Base-by-base conservation (phyloP, 768 basidiomycete genomes). In the Mycena amicta region DNA sequence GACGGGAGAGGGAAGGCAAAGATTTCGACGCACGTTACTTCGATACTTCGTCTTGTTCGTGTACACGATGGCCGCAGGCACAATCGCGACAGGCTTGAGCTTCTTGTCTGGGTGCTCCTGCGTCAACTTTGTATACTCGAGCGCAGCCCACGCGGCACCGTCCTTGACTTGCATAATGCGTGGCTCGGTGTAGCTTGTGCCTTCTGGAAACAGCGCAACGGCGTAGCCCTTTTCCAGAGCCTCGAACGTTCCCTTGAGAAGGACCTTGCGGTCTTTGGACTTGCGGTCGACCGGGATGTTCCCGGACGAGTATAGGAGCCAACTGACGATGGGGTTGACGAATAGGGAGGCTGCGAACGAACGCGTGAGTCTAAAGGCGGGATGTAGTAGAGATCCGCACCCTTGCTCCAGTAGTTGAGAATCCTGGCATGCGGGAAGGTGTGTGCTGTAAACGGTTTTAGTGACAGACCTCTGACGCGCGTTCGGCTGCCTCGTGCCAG, bases 281-380 rank as follows among this genome's bases (percentile, higher is more conserved):
- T 92, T 95, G 59, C 97, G 85, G 72, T 97, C 95, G 31, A 98
- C 96, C 23, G 96, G 95, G 63, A 99, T 95, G 72, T 97, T 97
- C n/a, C 97, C 95, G 2, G 96, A 90, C 60, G 90, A 90, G 53
- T 83, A 83, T 8, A 98, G 80, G 57, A 98, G 82, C 62, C 85
- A 87, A 26, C 82, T 80, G 56, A 89, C 76, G 11, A 85, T 71
- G 2, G 92, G 92, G 70, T 97, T 89, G 18, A 76, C 82, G 71
- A 96, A 98, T 45, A 99, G 77, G 47, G 85, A 82, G 23, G 89
- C 90, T 88, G 51, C 23, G 59, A 50, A 60, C 60, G 57, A 57
- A 40, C n/a, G 52, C 56, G 33, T 55, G 12, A 40, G 33, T 20
- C n/a, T n/a, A n/a, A n/a, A n/a, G n/a, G n/a, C 16, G 26, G 33